Base-by-base conservation (phyloP, 2,329 filamentous ascomycete genomes). In the Penicillium sp. region DNA sequence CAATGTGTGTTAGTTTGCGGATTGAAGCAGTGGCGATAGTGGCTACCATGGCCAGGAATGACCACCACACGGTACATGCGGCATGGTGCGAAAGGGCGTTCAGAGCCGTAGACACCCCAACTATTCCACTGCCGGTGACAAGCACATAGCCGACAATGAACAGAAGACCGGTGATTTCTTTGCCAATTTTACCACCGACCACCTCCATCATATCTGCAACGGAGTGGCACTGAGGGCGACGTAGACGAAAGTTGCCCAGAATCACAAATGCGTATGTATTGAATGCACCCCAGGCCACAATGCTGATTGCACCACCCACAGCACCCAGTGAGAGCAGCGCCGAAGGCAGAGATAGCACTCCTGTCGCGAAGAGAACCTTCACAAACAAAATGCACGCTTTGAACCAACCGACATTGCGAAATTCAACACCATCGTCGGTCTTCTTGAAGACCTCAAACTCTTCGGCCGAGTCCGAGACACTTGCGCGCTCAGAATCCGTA, bases 111-210 rank as follows among this genome's bases (percentile, higher is more conserved):
- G 82, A 82, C 1, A 83, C 77, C 16, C 81, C 82, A 23, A 86
- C 73, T 55, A 86, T 83, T 9, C 83, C 83, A 2, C 79, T 80
- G 1, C 78, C 83, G 3, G 77, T 75, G 42, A 79, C 79, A 14
- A 86, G 77, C 34, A 84, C 75, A 52, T 82, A 85, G 3, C 81
- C 82, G 11, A 85, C 68, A 19, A 86, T 74, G 65, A 85, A 86
- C 2, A 85, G 66, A 0, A 77, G 60, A 2, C 84, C 83, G 10
- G 76, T 75, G 1, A 85, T 43, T 65, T 86, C 83, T 51, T 76
- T 78, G 5, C 81, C 63, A 60, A 79, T 71, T 2, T 65, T 59
- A 0, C 83, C 83, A 2, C 83, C 82, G 1, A 85, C 77, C 0
- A 81, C 74, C 24, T 79, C 67, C 1, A 80, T 81, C 82, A 86